Evolutionary conservation across 192 early-diverging fungal species (phyloP), one percentile per base, ranked within the genome.

Genomic region (Linnemannia exigua): DNA sequence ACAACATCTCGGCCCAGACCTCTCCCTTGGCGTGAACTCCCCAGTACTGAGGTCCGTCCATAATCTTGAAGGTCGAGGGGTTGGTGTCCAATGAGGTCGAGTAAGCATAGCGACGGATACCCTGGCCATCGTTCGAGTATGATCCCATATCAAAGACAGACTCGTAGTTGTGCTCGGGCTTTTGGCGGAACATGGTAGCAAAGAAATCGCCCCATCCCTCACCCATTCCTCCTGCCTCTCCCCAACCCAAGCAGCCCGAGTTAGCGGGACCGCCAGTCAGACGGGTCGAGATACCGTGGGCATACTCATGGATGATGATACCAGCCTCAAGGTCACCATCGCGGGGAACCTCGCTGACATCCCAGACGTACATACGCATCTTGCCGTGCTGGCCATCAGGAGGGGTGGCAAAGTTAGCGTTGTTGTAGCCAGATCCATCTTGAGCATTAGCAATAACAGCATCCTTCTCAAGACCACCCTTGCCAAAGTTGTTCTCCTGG

Each of bases 331-430:
- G 88, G 73, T 97, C 96, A 70, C 96, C 96, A 84, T 99, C 98
- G 48, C 97, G 89, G 76, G 89, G 84, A 16, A 95, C 94, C 7
- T 83, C 76, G 4, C 93, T 93, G 28, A 89, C 86, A 74, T 96
- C 94, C 98, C 98, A 99, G 3, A 96, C 92, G 70, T 96, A 98
- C 98, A 99, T 99, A 68, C 96, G 93, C 98, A 99, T 99, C 79
- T 94, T 91, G 37, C 94, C 94, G 72, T 94, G 92, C 81, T 96
- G 92, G 77, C 98, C 98, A 91, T 99, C 98, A 0, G 96, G 97
- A 41, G 97, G 97, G 31, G 98, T 98, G 28, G 96, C 96, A 92
- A 99, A 99, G 85, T 97, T 97, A 70, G 98, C 98, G 90, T 97
- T 98, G 84, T 97, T 96, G 73, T 92, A 93, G 33, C 97, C 98